phyloP scores from a whole-genome alignment of 345 rosid genomes.

The Lepidium didymum region DNA sequence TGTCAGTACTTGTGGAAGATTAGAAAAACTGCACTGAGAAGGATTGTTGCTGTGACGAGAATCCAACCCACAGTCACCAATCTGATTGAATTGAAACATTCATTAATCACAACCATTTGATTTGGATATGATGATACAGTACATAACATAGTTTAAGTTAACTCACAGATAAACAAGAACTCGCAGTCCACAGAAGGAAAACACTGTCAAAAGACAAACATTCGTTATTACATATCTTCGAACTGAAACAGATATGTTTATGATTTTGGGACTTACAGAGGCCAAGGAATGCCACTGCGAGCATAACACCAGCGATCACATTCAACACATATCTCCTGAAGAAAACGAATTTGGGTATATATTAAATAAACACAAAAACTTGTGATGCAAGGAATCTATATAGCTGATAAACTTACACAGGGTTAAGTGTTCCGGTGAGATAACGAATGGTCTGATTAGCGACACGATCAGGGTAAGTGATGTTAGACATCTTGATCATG shows the following conservation, averaged over 20 bases:
- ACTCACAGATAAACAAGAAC: slow-evolving; percentile 45
- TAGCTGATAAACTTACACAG: slow-evolving; percentile 27
- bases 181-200: slow-evolving; percentile 38
- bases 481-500: slow-evolving; percentile 33
- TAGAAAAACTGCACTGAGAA: slow-evolving; percentile 44
- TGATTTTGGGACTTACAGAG: slow-evolving; percentile 31
- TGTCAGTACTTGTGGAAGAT: slow-evolving; percentile 49
- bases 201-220: slow-evolving; percentile 23
- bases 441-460: slow-evolving; percentile 26
- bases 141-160: neutral
- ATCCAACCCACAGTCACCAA: slow-evolving; percentile 49
- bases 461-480: slow-evolving; percentile 29
- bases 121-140: neutral
- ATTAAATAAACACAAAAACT: neutral
- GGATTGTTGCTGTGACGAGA: slow-evolving; percentile 37
- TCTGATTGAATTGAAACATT: slow-evolving; percentile 16
- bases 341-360: neutral
- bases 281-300: slow-evolving; percentile 40
- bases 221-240: neutral
- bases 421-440: slow-evolving; percentile 27
- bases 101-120: neutral
- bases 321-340: slow-evolving; percentile 40
- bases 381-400: neutral
- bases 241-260: neutral
- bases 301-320: slow-evolving; percentile 35